Conservation (phyloP, 2,329 filamentous ascomycete species). For the Alternaria solani region DNA sequence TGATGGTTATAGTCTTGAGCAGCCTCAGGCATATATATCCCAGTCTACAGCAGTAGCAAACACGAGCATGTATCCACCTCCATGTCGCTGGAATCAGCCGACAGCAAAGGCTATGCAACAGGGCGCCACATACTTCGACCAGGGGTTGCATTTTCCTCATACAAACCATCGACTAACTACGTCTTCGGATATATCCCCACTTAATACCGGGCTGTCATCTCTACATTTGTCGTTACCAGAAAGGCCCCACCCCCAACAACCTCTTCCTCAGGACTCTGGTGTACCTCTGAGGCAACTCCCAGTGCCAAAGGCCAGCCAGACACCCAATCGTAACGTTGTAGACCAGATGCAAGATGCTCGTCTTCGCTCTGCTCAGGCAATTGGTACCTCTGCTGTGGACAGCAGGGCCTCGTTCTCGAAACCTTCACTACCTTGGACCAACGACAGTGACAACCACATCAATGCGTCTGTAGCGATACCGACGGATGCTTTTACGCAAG, state of each 20-base stretch:
- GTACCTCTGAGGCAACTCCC: constrained; percentile 42
- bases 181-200: constrained; percentile 36
- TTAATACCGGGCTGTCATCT: constrained; percentile 39
- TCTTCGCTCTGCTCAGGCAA: constrained; percentile 37
- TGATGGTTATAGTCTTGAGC: constrained; percentile 37
- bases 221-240: constrained; percentile 40
- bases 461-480: constrained; percentile 21
- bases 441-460: constrained; percentile 18
- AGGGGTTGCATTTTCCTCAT: constrained; percentile 33
- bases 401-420: constrained; percentile 28
- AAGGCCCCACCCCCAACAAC: constrained; percentile 27
- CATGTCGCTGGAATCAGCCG: constrained; percentile 32
- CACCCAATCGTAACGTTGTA: constrained; percentile 35
- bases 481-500: constrained; percentile 9
- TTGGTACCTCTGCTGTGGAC: constrained; percentile 16
- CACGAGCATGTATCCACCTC: constrained; percentile 22
- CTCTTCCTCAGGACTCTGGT: constrained; percentile 20
- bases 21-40: constrained; percentile 29
- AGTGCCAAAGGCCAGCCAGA: constrained; percentile 41
- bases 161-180: constrained; percentile 16
- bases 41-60: constrained; percentile 21
- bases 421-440: constrained; percentile 32
- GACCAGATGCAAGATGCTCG: constrained; percentile 45
- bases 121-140: constrained; percentile 31
- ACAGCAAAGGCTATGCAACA: constrained; percentile 19